Evolutionary conservation across 1,284 basidiomycete species (phyloP), one percentile per base, ranked within the genome.

Genomic region (Peniophora sp.): DNA sequence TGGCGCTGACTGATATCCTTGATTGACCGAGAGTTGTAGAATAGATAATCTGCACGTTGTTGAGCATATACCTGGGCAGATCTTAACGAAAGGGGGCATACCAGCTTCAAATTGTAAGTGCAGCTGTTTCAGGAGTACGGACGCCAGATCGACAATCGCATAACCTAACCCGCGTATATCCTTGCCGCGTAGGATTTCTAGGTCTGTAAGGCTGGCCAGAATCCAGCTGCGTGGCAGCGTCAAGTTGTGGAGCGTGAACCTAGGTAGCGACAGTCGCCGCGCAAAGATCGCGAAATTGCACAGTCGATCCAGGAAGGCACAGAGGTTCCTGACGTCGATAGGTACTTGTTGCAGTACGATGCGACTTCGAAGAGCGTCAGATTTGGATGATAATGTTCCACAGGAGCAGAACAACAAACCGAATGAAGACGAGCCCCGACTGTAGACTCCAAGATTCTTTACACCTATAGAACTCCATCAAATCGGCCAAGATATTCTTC

Each of bases 201-300:
- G 16, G 12, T 43, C 46, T 2, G 44, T 35, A 2, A 65, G 53
- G 2, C 67, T 57, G 2, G 58, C 59, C 3, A 65, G 49, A 11
- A 78, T 52, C 77, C 77, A 81, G 48, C 68, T 72, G 16, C 70
- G 67, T 0, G 77, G 78, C 24, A 81, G 64, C 2, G 70, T 70
- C 14, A 75, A 55, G 11, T 68, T 65, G 48, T 80, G 72, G 0
- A 77, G 20, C 20, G 16, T 58, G 12, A 58, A 60, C 0, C 52
- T 55, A 1, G 34, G 34, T 1, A 44, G 56, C 16, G 60, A 54
- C 27, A 63, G 50, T 16, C 61, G 63, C 48, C 57, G 59, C 2
- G 69, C 59, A 0, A 79, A 48, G 5, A 72, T 61, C 11, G 70
- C 58, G 3, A 66, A 65, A 1, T 65, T 64, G 36, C 69, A 65